These are phyloP conservation scores for Oryza officinalis DNA, from an alignment of 176 grass and related monocot species.

Conservation along the genomic window DNA sequence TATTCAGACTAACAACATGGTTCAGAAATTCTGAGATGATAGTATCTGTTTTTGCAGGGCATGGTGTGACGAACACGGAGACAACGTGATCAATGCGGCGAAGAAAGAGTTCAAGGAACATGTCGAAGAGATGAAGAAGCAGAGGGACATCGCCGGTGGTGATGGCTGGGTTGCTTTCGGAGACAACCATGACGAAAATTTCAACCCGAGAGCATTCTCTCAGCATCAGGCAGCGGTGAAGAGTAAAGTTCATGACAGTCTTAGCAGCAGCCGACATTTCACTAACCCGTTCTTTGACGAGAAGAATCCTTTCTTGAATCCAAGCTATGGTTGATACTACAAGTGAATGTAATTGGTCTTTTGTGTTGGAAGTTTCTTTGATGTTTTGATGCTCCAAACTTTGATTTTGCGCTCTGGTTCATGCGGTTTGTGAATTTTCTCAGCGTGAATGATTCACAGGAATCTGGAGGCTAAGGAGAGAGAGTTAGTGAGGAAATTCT, in stretches of 20 bases:
- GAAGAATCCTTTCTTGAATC: constrained; percentile 52
- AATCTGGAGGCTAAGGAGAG: constrained; percentile 45
- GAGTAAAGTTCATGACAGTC: constrained; percentile 32
- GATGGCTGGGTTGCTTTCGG: constrained; percentile 66
- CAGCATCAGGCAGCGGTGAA: constrained; percentile 1
- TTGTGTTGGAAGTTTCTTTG: neutral
- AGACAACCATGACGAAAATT: constrained; percentile 57
- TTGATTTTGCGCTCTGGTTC: neutral
- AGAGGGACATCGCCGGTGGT: neutral
- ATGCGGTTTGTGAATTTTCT: neutral
- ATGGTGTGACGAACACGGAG: constrained; percentile 79
- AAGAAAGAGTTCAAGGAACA: constrained; percentile 77
- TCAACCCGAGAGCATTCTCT: constrained; percentile 65
- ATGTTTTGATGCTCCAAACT: constrained; percentile 11
- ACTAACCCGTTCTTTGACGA: constrained; percentile 54
- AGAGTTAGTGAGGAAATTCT: constrained; percentile 50
- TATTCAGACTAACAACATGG: neutral
- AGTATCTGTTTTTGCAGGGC: constrained; percentile 34
- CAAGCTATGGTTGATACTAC: constrained; percentile 31
- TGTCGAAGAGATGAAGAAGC: constrained; percentile 65
- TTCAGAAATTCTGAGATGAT: neutral
- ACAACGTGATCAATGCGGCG: constrained; percentile 59
- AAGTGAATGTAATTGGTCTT: neutral
- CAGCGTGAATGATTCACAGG: constrained; percentile 24
- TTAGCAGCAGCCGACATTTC: constrained; percentile 42